Evolutionary conservation across 2,329 filamentous ascomycete genomes (phyloP).

Genomic region (Raffaelea ambrosiae): DNA sequence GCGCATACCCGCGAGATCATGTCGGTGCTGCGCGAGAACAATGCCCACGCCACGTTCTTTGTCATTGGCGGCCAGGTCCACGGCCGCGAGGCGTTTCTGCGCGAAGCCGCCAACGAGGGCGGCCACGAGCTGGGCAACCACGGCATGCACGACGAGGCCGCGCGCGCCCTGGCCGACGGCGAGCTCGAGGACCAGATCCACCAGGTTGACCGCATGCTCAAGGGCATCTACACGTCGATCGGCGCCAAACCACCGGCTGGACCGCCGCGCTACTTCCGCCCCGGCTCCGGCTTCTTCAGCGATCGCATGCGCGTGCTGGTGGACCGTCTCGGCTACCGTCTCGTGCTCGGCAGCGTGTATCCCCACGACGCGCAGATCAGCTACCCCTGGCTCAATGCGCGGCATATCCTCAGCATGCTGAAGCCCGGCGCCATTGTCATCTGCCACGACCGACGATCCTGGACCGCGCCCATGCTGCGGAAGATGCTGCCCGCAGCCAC

Average conservation of each 20-base stretch:
- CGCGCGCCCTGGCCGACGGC: slow-evolving; percentile 47
- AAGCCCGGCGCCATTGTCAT: slow-evolving; percentile 72
- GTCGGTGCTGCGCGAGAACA: slow-evolving; percentile 53
- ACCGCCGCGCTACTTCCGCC: slow-evolving; percentile 63
- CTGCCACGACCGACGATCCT: slow-evolving; percentile 75
- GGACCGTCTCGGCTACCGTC: slow-evolving; percentile 52
- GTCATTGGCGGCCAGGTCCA: slow-evolving; percentile 72
- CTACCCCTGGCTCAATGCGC: slow-evolving; percentile 60
- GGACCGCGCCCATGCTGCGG: slow-evolving; percentile 73
- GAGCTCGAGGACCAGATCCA: slow-evolving; percentile 56
- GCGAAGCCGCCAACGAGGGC: slow-evolving; percentile 46
- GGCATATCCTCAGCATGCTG: slow-evolving; percentile 73
- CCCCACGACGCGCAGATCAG: slow-evolving; percentile 85
- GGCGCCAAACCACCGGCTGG: slow-evolving; percentile 5
- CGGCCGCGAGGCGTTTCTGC: slow-evolving; percentile 44
- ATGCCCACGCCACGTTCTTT: slow-evolving; percentile 77
- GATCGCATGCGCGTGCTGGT: slow-evolving; percentile 56
- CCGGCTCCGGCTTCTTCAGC: slow-evolving; percentile 79
- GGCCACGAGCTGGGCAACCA: slow-evolving; percentile 72
- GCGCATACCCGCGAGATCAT: slow-evolving; percentile 63
- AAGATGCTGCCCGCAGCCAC: slow-evolving; percentile 64
- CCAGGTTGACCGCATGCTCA: slow-evolving; percentile 53
- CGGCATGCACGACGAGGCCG: slow-evolving; percentile 80
- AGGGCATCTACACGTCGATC: slow-evolving; percentile 39
- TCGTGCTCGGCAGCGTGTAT: slow-evolving; percentile 79